Conservation (phyloP, 1,284 basidiomycete species). For the Takashimella koratensis region DNA sequence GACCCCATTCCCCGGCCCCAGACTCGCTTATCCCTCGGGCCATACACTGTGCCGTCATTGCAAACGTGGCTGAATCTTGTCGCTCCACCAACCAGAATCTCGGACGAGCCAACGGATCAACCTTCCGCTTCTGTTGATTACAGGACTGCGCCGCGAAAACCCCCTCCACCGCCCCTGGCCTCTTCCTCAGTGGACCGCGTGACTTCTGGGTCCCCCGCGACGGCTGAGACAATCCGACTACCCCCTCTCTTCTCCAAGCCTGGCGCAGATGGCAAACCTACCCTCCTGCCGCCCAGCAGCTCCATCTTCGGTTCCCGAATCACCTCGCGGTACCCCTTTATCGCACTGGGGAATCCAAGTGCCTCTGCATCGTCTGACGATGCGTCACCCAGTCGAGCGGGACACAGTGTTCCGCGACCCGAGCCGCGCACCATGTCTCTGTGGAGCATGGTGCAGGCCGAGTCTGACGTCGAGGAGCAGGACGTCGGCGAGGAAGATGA, state of each 20-base stretch:
- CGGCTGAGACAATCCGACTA: not conserved
- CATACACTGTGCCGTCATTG: too few species aligned
- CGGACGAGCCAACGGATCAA: not conserved
- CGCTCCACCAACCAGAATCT: not conserved
- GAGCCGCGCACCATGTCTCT: constrained; percentile 14
- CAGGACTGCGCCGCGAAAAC: not conserved
- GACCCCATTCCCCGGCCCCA: too few species aligned
- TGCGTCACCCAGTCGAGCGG: not conserved
- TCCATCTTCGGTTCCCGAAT: not conserved
- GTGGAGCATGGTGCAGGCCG: constrained; percentile 18
- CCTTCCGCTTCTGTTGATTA: too few species aligned
- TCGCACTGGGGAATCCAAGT: not conserved
- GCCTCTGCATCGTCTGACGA: not conserved
- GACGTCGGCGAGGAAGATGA: not conserved
- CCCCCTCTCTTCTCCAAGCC: not conserved
- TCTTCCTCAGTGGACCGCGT: not conserved
- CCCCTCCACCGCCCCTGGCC: not conserved
- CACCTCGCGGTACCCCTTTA: not conserved
- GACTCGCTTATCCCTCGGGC: too few species aligned
- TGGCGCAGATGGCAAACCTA: not conserved
- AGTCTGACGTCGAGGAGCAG: not conserved
- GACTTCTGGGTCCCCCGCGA: not conserved
- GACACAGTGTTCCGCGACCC: constrained; percentile 1
- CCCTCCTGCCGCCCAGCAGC: not conserved
- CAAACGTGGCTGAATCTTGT: too few species aligned